Evolutionary conservation across 164 flowering plant species (phyloP).

Genomic region (Magnolia changhungtana): DNA sequence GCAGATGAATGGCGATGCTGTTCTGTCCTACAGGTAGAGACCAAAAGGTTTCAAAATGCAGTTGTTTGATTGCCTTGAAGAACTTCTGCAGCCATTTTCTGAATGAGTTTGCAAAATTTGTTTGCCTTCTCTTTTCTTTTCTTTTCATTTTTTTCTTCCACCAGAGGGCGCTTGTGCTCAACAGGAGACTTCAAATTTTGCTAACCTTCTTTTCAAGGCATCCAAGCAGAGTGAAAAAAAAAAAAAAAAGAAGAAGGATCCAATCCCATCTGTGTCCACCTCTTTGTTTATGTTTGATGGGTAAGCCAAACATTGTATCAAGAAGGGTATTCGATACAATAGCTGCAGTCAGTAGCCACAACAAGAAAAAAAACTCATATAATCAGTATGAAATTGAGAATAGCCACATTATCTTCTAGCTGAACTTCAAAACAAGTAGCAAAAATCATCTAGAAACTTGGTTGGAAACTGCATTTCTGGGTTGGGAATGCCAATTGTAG

Average conservation of each 20-base stretch:
- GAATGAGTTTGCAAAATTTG: background rate
- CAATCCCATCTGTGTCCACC: background rate
- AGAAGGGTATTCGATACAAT: no score
- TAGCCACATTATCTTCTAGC: no score
- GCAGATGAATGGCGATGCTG: slow-evolving; percentile 22
- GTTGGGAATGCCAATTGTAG: no score
- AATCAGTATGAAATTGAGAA: no score
- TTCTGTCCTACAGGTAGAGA: slow-evolving; percentile 13
- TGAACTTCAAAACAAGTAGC: no score
- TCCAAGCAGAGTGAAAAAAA: background rate
- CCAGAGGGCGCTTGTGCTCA: background rate
- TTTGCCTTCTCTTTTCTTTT: background rate
- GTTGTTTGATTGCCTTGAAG: background rate
- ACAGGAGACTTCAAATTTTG: background rate
- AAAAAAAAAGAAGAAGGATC: background rate
- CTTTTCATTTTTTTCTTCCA: background rate
- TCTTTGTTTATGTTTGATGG: background rate
- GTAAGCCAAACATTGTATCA: background rate
- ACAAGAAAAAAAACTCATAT: no score
- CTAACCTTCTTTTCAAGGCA: background rate
- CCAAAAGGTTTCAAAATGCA: background rate
- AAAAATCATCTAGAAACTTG: no score
- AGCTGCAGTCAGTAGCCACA: no score
- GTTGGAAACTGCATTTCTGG: no score
- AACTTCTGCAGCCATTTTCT: background rate